These are phyloP conservation scores for Chrysanthemum seticuspe DNA, from an alignment of 129 eudicot genomes.

Conservation along the genomic window DNA sequence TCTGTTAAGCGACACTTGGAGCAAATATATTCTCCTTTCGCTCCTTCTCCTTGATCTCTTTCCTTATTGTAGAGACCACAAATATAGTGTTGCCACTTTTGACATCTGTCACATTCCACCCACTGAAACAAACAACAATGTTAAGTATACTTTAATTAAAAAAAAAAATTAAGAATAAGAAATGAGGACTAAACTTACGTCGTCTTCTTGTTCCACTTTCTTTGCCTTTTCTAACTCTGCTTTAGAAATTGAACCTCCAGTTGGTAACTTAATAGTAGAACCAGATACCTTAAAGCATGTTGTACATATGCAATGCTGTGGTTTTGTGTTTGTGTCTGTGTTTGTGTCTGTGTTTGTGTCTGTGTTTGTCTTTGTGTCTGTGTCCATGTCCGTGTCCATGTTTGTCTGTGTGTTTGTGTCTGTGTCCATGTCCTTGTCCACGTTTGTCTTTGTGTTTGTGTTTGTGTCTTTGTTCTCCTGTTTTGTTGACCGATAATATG, in stretches of 20 bases:
- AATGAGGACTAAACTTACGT: slow-evolving; percentile 33
- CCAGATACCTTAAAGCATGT: slow-evolving; percentile 44
- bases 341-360: too few relatives aligned
- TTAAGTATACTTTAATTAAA: not conserved
- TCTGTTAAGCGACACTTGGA: slow-evolving; percentile 58
- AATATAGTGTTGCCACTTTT: slow-evolving; percentile 68
- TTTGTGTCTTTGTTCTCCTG: slow-evolving; percentile 18
- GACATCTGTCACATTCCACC: slow-evolving; percentile 58
- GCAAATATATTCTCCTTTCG: slow-evolving; percentile 44
- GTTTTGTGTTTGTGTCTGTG: too few relatives aligned
- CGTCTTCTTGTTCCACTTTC: slow-evolving; percentile 46
- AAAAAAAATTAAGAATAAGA: not conserved
- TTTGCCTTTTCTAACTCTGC: slow-evolving; percentile 33
- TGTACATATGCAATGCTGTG: slow-evolving; percentile 37
- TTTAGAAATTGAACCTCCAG: slow-evolving; percentile 47
- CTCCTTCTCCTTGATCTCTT: slow-evolving; percentile 44
- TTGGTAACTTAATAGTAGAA: slow-evolving; percentile 28
- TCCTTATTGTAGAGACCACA: slow-evolving; percentile 65
- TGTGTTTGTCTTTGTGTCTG: too few relatives aligned
- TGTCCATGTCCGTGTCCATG: too few relatives aligned
- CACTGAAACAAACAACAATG: slow-evolving; percentile 1
- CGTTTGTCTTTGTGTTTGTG: too few relatives aligned
- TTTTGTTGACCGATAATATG: slow-evolving; percentile 37
- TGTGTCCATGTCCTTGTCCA: slow-evolving; percentile 3
- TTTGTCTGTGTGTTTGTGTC: too few relatives aligned